Evolutionary conservation across 148 eudicot genomes (phyloP).

Genomic region (Rheum nobile): DNA sequence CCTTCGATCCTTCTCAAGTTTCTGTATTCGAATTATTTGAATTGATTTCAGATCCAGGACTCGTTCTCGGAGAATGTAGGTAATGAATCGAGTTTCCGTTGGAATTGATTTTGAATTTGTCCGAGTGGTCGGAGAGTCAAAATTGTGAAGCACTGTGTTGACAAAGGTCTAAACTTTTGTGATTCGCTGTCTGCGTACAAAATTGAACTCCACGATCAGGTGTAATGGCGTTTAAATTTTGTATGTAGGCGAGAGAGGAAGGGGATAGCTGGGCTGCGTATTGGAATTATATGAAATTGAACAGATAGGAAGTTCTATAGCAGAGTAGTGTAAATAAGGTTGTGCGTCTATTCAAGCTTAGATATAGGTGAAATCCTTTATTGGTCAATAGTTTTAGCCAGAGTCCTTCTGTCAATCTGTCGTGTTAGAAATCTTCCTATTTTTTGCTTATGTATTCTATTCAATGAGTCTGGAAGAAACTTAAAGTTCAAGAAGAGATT

Average conservation of each 20-base stretch:
- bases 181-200: not conserved
- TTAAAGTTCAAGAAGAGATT: not conserved
- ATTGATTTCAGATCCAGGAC: constrained; percentile 5
- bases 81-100: not conserved
- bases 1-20: not conserved
- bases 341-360: not conserved
- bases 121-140: not conserved
- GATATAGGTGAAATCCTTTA: not conserved
- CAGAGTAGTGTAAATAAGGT: not conserved
- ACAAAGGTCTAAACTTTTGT: not conserved
- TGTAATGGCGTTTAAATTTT: not conserved
- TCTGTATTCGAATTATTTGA: not conserved
- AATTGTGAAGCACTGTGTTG: not conserved
- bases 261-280: not conserved
- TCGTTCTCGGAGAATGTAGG: not conserved
- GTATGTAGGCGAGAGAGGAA: not conserved
- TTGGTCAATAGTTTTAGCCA: not conserved
- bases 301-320: not conserved
- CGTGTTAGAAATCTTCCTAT: not conserved
- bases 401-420: not conserved
- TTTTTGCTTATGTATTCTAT: not conserved
- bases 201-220: not conserved
- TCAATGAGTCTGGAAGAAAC: not conserved
- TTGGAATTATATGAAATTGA: not conserved
- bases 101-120: not conserved